Conservation (phyloP, 1,284 basidiomycete species). For the Moniliophthora roreri region DNA sequence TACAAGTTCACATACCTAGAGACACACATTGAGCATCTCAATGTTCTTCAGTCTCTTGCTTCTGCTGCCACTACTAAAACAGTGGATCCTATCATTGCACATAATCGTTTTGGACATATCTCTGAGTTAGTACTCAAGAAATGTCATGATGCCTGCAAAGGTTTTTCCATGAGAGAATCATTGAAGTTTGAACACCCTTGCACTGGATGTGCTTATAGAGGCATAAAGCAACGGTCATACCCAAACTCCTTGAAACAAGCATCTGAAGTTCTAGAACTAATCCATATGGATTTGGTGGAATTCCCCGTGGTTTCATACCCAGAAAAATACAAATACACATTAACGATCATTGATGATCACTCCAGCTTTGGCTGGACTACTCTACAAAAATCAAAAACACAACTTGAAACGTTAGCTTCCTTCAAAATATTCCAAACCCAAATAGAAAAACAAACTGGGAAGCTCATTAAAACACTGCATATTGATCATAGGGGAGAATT, state of each 20-base stretch:
- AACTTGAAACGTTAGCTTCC: constrained; percentile 1
- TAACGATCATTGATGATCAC: constrained; percentile 30
- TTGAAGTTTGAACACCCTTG: too few species aligned
- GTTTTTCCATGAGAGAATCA: too few species aligned
- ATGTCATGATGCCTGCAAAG: too few species aligned
- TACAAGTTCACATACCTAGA: too few species aligned
- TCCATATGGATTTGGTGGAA: constrained; percentile 27
- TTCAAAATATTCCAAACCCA: not conserved
- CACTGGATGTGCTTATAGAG: constrained; percentile 28
- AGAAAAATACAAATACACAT: constrained; percentile 22
- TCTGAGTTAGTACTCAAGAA: too few species aligned
- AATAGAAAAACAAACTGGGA: constrained; percentile 6
- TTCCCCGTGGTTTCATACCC: constrained; percentile 22
- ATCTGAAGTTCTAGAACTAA: constrained; percentile 17
- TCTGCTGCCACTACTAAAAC: too few species aligned
- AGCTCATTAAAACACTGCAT: constrained; percentile 3
- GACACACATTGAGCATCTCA: too few species aligned
- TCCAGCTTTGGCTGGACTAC: constrained; percentile 17
- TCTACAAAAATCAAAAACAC: constrained; percentile 12
- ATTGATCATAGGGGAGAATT: constrained; percentile 16
- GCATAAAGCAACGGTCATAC: constrained; percentile 19
- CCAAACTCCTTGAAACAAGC: constrained; percentile 12
- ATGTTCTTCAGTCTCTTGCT: too few species aligned
- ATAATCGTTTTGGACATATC: too few species aligned
- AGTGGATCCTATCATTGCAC: too few species aligned